Evolutionary conservation across 139 green algal genomes (phyloP).

Genomic region (Zygnema circumcarinatum): DNA sequence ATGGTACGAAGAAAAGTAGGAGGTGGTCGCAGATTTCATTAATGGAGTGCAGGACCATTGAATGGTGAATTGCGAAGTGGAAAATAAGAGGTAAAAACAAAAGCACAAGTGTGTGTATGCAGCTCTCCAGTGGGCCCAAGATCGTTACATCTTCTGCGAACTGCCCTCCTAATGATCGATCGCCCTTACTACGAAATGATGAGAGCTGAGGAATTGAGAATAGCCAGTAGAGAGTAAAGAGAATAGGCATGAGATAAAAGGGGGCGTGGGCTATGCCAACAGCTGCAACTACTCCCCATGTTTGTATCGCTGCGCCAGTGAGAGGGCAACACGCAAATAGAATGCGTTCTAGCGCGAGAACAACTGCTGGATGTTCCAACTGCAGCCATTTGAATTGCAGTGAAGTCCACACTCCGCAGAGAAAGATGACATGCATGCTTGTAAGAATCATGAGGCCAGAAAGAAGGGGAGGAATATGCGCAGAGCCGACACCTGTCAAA

Average conservation of each 20-base stretch:
- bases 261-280: constrained; percentile 67
- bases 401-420: constrained; percentile 79
- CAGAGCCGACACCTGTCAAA: constrained; percentile 50
- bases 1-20: constrained; percentile 30
- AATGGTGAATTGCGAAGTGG: constrained; percentile 75
- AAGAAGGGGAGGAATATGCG: background rate
- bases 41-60: constrained; percentile 17
- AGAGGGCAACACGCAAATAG: constrained; percentile 77
- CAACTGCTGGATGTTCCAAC: constrained; percentile 81
- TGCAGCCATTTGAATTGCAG: constrained; percentile 92
- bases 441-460: constrained; percentile 43
- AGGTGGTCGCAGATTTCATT: constrained; percentile 34
- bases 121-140: constrained; percentile 61
- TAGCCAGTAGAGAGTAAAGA: constrained; percentile 74
- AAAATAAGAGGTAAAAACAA: constrained; percentile 68
- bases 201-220: constrained; percentile 77
- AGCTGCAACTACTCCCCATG: constrained; percentile 57
- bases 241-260: constrained; percentile 82
- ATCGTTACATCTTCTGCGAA: constrained; percentile 26
- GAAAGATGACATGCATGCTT: constrained; percentile 47
- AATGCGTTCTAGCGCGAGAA: constrained; percentile 84
- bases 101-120: constrained; percentile 67
- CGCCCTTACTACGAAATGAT: constrained; percentile 72
- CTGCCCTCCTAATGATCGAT: background rate
- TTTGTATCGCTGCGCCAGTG: constrained; percentile 68